These are phyloP conservation scores for Ensete glaucum DNA, from an alignment of 176 grass and related monocot species.

Conservation along the genomic window DNA sequence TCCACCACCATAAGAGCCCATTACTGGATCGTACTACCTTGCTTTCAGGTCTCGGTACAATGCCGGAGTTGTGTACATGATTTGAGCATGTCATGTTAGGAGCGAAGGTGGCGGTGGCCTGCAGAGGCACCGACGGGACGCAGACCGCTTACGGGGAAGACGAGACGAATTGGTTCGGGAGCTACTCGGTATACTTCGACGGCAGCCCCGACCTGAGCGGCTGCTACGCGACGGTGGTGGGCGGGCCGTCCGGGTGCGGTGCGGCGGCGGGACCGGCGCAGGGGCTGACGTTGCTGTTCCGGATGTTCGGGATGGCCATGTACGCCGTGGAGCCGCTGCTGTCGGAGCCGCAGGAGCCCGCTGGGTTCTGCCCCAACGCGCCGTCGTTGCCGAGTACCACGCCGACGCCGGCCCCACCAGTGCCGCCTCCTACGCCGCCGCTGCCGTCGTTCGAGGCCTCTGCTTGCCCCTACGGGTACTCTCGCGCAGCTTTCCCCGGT, in stretches of 20 bases:
- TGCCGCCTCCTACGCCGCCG: background rate
- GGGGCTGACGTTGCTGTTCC: slow-evolving; percentile 54
- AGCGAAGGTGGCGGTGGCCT: slow-evolving; percentile 59
- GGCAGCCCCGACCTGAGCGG: slow-evolving; percentile 64
- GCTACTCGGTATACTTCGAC: slow-evolving; percentile 56
- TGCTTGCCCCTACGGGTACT: slow-evolving; percentile 65
- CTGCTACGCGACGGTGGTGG: slow-evolving; percentile 66
- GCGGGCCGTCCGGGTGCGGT: slow-evolving; percentile 43
- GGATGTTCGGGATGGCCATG: slow-evolving; percentile 46
- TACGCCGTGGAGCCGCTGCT: slow-evolving; percentile 72
- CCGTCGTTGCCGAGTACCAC: background rate
- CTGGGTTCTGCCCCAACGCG: slow-evolving; percentile 46
- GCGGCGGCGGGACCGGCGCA: slow-evolving; percentile 21
- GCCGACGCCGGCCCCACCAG: background rate
- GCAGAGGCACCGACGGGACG: slow-evolving; percentile 34
- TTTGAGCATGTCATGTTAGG: slow-evolving; percentile 22
- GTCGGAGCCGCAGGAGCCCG: slow-evolving; percentile 41
- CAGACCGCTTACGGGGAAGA: slow-evolving; percentile 26
- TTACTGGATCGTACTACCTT: background rate
- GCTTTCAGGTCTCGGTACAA: background rate
- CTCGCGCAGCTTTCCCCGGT: background rate
- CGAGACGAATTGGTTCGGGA: slow-evolving; percentile 84
- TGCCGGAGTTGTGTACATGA: background rate
- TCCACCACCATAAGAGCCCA: background rate
- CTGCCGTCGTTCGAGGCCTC: slow-evolving; percentile 17